Conservation (phyloP, 331 rosid species). For the Malus hybrid region DNA sequence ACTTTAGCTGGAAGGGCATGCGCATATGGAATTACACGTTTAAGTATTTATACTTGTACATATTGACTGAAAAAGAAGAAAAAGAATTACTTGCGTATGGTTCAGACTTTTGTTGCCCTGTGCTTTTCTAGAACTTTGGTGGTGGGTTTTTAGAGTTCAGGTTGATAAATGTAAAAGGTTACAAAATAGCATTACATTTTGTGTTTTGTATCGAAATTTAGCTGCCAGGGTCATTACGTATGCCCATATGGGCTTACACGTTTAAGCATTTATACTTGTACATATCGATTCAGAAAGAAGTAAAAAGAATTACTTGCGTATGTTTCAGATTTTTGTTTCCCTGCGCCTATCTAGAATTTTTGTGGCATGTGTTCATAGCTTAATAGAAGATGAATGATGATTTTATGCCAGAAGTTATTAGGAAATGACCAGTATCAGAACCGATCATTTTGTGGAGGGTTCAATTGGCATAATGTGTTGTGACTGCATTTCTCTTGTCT, state of each 20-base stretch:
- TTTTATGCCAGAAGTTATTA: background rate
- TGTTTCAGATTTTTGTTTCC: background rate
- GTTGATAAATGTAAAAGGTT: background rate
- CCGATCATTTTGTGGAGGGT: background rate
- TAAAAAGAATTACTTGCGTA: too few relatives aligned
- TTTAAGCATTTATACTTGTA: too few relatives aligned
- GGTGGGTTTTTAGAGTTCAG: background rate
- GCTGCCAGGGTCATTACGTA: too few relatives aligned
- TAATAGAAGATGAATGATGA: background rate
- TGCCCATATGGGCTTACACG: too few relatives aligned
- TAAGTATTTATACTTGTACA: background rate
- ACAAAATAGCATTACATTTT: background rate
- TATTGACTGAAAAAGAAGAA: background rate
- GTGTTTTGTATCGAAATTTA: too few relatives aligned
- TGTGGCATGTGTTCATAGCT: background rate
- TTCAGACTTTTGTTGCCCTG: background rate
- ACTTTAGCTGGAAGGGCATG: background rate
- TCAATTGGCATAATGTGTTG: slow-evolving; percentile 4
- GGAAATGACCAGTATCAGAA: background rate
- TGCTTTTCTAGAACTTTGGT: background rate
- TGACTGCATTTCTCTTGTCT: slow-evolving; percentile 40
- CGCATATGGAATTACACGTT: background rate
- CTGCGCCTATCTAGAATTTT: background rate
- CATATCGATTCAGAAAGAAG: background rate
- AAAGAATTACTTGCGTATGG: background rate